Percentiles rank a stretch among this genome's conserved stretches.
phyloP scores from a whole-genome alignment of 495 filamentous ascomycete genomes.

The Podospora australis region DNA sequence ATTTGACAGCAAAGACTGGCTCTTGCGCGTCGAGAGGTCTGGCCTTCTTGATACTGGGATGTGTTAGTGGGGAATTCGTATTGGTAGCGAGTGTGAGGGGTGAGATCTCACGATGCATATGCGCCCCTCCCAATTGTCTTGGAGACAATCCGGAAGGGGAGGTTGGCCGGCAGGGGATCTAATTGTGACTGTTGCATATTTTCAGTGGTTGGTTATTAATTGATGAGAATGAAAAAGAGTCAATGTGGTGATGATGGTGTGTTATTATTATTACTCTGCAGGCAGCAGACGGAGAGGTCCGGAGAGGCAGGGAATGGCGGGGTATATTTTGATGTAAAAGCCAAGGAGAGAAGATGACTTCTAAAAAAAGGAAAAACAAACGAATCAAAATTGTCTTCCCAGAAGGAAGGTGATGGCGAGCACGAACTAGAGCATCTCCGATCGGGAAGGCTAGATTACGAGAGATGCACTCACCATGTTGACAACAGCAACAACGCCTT shows the following conservation, averaged over 20 bases:
- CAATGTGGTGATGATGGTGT: background rate
- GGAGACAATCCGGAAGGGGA: constrained; percentile 92
- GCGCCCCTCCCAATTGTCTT: constrained; percentile 94
- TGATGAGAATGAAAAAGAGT: background rate
- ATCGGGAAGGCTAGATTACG: background rate
- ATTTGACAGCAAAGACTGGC: constrained; percentile 92
- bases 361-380: background rate
- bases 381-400: too few relatives aligned
- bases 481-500: too few relatives aligned
- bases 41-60: constrained; percentile 93
- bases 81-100: constrained; percentile 7
- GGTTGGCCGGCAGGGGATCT: constrained; percentile 73
- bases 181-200: constrained; percentile 70
- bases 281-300: too few relatives aligned
- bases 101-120: constrained; percentile 78
- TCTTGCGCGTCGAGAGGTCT: constrained; percentile 58
- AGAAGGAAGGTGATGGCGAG: background rate
- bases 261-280: background rate
- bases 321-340: constrained; percentile 2
- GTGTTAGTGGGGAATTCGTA: constrained; percentile 10
- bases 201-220: constrained; percentile 18
- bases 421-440: too few relatives aligned
- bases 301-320: too few relatives aligned
- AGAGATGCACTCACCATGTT: constrained; percentile 16
- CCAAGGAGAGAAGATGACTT: background rate